Conservation (phyloP, 306 rosid species). For the Vicia faba region DNA sequence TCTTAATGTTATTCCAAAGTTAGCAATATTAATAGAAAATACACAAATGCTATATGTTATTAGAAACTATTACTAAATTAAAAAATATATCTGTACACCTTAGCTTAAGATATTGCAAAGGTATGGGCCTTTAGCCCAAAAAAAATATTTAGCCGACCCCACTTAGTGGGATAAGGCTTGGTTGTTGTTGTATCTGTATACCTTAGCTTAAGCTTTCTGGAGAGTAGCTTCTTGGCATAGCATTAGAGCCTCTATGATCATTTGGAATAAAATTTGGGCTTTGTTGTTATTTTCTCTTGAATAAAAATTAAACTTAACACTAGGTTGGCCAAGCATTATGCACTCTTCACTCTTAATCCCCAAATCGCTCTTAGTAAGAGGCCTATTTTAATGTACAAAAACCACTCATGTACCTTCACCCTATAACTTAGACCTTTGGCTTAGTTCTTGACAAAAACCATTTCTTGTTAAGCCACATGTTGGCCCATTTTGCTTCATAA, state of each 20-base stretch:
- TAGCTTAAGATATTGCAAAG: neutral
- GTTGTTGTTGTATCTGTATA: too few species aligned
- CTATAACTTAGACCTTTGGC: conserved; percentile 1
- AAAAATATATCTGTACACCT: neutral
- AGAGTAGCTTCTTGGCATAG: conserved; percentile 9
- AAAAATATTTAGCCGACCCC: too few species aligned
- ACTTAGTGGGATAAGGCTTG: too few species aligned
- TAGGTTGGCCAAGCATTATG: neutral
- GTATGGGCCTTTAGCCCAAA: too few species aligned
- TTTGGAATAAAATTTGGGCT: neutral
- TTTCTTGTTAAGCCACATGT: neutral
- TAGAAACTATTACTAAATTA: neutral
- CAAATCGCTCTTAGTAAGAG: neutral
- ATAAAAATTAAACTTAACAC: conserved; percentile 16
- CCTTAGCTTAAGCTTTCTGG: neutral
- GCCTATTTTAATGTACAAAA: neutral
- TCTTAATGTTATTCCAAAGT: conserved; percentile 1
- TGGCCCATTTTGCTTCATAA: conserved; percentile 9
- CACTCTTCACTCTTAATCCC: neutral
- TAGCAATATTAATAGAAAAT: neutral
- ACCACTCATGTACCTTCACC: neutral
- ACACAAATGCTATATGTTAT: neutral
- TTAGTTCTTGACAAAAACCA: neutral
- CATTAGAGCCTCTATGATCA: conserved; percentile 6
- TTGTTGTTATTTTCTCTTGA: neutral